Evolutionary conservation across 768 basidiomycete species (phyloP).

Genomic region (Psilocybe cubensis): DNA sequence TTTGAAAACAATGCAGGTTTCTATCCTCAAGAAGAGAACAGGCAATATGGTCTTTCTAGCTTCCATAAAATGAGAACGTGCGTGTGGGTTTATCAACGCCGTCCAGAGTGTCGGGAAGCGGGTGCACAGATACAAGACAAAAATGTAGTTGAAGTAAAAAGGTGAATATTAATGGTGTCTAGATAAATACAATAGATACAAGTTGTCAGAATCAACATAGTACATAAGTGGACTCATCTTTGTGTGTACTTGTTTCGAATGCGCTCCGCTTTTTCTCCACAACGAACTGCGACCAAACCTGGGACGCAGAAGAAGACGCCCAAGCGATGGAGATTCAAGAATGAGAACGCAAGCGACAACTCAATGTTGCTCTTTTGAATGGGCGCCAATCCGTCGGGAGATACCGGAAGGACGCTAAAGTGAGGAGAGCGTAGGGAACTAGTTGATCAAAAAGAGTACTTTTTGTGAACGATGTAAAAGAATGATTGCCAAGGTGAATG

Average conservation of each 20-base stretch:
- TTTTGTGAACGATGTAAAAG: slow-evolving; percentile 12
- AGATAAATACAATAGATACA: background rate
- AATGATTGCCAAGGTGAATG: slow-evolving; percentile 12
- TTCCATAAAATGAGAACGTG: slow-evolving; percentile 96
- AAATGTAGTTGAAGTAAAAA: background rate
- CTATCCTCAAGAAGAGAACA: slow-evolving; percentile 21
- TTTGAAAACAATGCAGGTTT: slow-evolving; percentile 28
- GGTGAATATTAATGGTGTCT: background rate
- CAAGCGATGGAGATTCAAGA: slow-evolving; percentile 45
- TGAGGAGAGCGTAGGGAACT: slow-evolving; percentile 61
- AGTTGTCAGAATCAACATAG: background rate
- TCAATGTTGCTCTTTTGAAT: slow-evolving; percentile 83
- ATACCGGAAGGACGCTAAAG: slow-evolving; percentile 80
- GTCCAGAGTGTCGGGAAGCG: slow-evolving; percentile 98
- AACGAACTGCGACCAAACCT: slow-evolving; percentile 23
- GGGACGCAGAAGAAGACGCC: slow-evolving; percentile 20
- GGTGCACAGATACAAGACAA: background rate
- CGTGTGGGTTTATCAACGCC: slow-evolving; percentile 71
- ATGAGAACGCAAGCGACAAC: slow-evolving; percentile 30
- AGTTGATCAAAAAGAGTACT: no score
- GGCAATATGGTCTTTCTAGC: slow-evolving; percentile 56
- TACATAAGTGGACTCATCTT: slow-evolving; percentile 8
- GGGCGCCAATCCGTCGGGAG: slow-evolving; percentile 70
- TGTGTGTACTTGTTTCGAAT: slow-evolving; percentile 24
- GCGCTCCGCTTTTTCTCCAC: slow-evolving; percentile 23